Conservation (phyloP, 129 eudicot genomes). For the Erigeron canadensis region DNA sequence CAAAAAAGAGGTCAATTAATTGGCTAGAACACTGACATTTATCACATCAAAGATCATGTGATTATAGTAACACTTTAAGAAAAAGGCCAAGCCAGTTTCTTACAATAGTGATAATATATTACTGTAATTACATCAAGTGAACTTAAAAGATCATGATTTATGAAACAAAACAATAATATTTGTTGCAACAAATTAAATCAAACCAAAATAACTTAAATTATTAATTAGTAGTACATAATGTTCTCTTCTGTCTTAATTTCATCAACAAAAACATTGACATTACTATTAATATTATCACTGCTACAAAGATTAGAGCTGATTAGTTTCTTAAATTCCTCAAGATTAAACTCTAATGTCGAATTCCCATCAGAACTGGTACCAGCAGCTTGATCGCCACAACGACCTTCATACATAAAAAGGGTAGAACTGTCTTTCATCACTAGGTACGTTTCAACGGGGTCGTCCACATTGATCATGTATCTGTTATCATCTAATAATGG, state of each 20-base stretch:
- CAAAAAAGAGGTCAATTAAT: too few species aligned
- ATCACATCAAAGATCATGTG: too few species aligned
- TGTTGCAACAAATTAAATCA: too few species aligned
- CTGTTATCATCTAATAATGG: slow-evolving; percentile 37
- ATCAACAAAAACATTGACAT: slow-evolving; percentile 53
- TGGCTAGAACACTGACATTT: too few species aligned
- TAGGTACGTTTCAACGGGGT: slow-evolving; percentile 37
- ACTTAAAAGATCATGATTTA: too few species aligned
- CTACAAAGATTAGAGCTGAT: slow-evolving; percentile 52
- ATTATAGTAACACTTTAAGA: too few species aligned
- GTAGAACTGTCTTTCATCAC: slow-evolving; percentile 35
- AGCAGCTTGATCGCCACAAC: slow-evolving; percentile 20
- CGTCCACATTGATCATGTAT: slow-evolving; percentile 25
- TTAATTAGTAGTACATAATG: slow-evolving; percentile 44
- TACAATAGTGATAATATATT: too few species aligned
- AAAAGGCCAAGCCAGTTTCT: too few species aligned
- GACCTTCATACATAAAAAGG: slow-evolving; percentile 49
- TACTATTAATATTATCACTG: slow-evolving; percentile 27
- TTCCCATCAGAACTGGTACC: slow-evolving; percentile 77
- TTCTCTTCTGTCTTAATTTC: slow-evolving; percentile 61
- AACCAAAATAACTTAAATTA: too few species aligned
- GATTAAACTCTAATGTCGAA: slow-evolving; percentile 50
- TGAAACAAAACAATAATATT: too few species aligned
- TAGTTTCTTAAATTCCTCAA: slow-evolving; percentile 88
- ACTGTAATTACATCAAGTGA: too few species aligned